Base-by-base conservation (phyloP, 208 protist species). In the Trypanosoma vivax region DNA sequence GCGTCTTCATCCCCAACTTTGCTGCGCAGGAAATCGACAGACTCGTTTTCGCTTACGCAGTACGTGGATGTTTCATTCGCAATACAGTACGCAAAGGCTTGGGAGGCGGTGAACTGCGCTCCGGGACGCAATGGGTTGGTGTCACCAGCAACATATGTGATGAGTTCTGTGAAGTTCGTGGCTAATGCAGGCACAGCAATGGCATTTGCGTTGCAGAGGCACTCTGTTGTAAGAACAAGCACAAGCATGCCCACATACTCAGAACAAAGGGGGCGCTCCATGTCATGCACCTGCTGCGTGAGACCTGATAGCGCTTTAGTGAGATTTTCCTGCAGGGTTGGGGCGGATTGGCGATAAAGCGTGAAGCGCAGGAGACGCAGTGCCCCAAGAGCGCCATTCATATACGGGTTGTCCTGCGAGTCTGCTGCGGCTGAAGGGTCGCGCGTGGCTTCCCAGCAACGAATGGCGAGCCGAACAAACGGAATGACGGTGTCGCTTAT, bases 191-290 rank as follows among this genome's bases (percentile, higher is more conserved):
- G 63, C 1, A 82, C 60, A 2, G 49, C 63, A 9, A 58, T 64
- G 3, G 82, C 86, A 59, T 93, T 88, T 39, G 84, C 68, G 66
- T 93, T 93, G 53, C 76, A 83, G 16, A 89, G 35, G 13, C 51
- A 70, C 52, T 93, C 76, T 5, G 82, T 70, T 11, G 63, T 68
- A 25, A 88, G 59, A 27, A 93, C 56, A 49, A 93, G 56, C 14
- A 78, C 65, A 29, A 85, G 70, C 70, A 93, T 83, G 39, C 86
- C 86, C 4, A 66, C 57, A 74, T 87, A 83, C 48, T 86, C 71
- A 9, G 19, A 47, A 13, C 69, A 65, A 24, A 89, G 63, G 27
- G 48, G 35, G 14, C 65, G 64, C 71, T 90, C 73, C 24, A 73
- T 51, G 0, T 56, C 63, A 11, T 73, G 73, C 30, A 71, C 65